Base-by-base conservation (phyloP, 2,329 filamentous ascomycete species). In the Pyrenochaeta sp. region DNA sequence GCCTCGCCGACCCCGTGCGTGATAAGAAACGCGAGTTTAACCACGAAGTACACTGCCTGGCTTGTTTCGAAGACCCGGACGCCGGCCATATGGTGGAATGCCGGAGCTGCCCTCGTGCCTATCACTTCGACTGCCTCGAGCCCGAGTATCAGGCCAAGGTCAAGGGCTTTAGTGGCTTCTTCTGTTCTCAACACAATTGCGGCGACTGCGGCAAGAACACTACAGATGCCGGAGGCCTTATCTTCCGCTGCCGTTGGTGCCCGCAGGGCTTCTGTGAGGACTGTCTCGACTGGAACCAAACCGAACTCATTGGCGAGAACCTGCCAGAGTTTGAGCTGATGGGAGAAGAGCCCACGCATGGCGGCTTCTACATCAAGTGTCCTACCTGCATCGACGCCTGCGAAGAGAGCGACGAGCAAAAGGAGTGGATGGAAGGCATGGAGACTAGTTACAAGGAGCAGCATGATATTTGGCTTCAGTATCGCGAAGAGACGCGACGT, bases 131-230 rank as follows among this genome's bases (percentile, higher is more conserved):
- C 2, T 88, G 86, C 57, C 73, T 88, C 1, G 72, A 78, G 2
- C 62, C 68, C 1, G 70, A 77, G 0, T 79, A 77, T 45, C 73
- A 81, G 53, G 58, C 67, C n/a, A 81, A 81, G 36, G 77, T 80
- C 0, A 80, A 76, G 27, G 75, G 77, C 3, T 79, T 76, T 58
- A 72, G 69, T 25, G 77, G 79, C n/a, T 86, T 85, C 61, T 79
- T 79, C 59, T 89, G 86, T 58, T 75, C 84, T 0, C 84, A 87
- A 44, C 86, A 89, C 62, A 72, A 80, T 43, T 88, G 86, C 60
- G 71, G 65, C 2, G 80, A 84, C 40, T 88, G 86, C 58, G 73
- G 74, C 1, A 84, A 84, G 64, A 83, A 82, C 54, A 85, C 84
- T 0, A 71, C 71, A 0, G 79, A 83, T 34, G 81, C 80, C 2